Evolutionary conservation across 176 grass and related monocot species (phyloP).

Genomic region (Paspalum vaginatum): DNA sequence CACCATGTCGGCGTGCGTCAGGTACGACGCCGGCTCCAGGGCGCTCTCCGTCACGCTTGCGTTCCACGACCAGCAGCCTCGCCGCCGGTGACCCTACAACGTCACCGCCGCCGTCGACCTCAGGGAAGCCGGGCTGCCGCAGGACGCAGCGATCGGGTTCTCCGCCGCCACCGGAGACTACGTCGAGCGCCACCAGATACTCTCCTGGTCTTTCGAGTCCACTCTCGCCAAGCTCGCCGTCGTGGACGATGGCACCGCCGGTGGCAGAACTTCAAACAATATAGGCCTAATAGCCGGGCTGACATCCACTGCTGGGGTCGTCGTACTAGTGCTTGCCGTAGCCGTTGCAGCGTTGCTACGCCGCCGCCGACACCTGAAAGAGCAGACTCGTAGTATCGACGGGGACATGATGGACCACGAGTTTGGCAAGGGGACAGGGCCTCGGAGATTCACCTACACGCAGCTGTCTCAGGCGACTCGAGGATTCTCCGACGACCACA

Average conservation of each 20-base stretch:
- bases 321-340: neutral
- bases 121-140: neutral
- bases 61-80: neutral
- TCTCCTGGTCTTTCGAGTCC: slow-evolving; percentile 25
- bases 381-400: no score
- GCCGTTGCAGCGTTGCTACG: neutral
- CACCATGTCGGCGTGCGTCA: slow-evolving; percentile 32
- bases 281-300: neutral
- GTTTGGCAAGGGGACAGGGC: slow-evolving; percentile 14
- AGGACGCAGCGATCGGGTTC: neutral
- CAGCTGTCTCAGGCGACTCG: slow-evolving; percentile 3
- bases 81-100: neutral
- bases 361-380: neutral
- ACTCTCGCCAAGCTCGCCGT: neutral
- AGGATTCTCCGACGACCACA: slow-evolving; percentile 17
- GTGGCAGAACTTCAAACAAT: neutral
- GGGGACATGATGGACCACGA: neutral
- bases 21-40: slow-evolving; percentile 7
- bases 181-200: no score
- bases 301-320: neutral
- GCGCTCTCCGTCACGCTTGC: neutral
- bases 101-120: slow-evolving; percentile 18
- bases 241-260: neutral
- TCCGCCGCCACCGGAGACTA: slow-evolving; percentile 24
- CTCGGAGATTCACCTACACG: neutral